phyloP scores from a whole-genome alignment of 495 filamentous ascomycete species.

The Hapsidospora chrysogenum region DNA sequence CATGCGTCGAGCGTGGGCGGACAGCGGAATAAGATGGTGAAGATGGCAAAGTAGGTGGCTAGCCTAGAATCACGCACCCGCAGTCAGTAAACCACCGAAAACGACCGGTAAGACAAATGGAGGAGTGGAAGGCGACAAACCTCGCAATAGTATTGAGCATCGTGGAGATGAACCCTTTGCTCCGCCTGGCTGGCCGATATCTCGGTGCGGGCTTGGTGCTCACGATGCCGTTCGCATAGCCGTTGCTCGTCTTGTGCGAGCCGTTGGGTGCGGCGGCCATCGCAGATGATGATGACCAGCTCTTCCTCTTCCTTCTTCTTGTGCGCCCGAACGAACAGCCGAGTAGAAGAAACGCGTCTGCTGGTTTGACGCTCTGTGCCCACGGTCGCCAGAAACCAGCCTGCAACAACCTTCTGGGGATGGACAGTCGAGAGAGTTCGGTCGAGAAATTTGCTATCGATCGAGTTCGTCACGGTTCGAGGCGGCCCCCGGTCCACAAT shows the following conservation, averaged over 20 bases:
- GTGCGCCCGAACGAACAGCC: too few relatives aligned
- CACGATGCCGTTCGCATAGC: slow-evolving; percentile 2
- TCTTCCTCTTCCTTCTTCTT: too few relatives aligned
- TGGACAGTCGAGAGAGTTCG: too few relatives aligned
- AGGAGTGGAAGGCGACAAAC: neutral
- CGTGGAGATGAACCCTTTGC: neutral
- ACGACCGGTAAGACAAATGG: too few relatives aligned
- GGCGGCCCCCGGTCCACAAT: too few relatives aligned
- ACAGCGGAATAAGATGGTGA: slow-evolving; percentile 69
- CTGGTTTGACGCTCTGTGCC: too few relatives aligned
- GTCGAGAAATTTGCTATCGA: too few relatives aligned
- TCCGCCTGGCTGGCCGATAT: neutral
- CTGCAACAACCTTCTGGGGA: too few relatives aligned
- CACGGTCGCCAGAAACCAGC: too few relatives aligned
- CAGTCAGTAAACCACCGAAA: neutral
- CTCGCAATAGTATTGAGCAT: neutral
- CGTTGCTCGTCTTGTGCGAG: slow-evolving; percentile 2
- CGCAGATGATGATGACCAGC: too few relatives aligned
- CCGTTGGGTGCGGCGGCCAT: slow-evolving; percentile 2
- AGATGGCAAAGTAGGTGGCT: slow-evolving; percentile 67
- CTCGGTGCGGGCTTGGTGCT: neutral
- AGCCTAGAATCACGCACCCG: slow-evolving; percentile 39
- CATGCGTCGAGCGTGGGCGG: slow-evolving; percentile 50
- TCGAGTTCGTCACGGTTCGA: too few relatives aligned
- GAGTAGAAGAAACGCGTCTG: too few relatives aligned